Evolutionary conservation across 2,329 filamentous ascomycete genomes (phyloP).

Genomic region (Stylonectria norvegica): DNA sequence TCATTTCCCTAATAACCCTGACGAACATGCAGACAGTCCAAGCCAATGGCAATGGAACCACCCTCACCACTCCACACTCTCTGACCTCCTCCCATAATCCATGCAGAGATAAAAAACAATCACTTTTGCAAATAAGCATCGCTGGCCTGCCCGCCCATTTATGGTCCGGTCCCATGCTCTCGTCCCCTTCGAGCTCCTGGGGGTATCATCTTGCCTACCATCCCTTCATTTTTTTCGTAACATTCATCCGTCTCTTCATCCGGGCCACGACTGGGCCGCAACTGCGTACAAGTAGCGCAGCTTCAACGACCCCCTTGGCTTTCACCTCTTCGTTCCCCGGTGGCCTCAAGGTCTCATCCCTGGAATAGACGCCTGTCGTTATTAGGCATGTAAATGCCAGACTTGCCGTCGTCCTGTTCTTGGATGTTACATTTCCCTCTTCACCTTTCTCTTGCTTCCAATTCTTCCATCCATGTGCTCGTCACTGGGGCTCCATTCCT

Average conservation of each 20-base stretch:
- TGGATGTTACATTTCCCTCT: no score
- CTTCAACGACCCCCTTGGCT: no score
- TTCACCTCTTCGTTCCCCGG: no score
- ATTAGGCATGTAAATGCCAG: no score
- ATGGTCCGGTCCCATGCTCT: constrained; percentile 15
- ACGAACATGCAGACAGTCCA: background rate
- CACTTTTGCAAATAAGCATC: constrained; percentile 22
- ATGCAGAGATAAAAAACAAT: constrained; percentile 17
- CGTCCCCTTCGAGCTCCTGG: constrained; percentile 8
- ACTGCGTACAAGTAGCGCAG: no score
- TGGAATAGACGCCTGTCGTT: no score
- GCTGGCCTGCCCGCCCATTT: constrained; percentile 18
- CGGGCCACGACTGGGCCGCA: no score
- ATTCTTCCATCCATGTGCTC: constrained; percentile 31
- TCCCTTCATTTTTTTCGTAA: constrained; percentile 1
- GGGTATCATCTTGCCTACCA: constrained; percentile 9
- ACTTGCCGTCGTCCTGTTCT: no score
- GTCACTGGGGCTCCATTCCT: constrained; percentile 43
- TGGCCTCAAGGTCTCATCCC: no score
- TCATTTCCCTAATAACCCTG: background rate
- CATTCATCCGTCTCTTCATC: background rate
- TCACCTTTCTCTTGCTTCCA: constrained; percentile 24
- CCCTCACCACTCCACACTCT: constrained; percentile 10
- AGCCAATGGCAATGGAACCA: constrained; percentile 17
- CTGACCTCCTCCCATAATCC: constrained; percentile 5